Conservation (phyloP, 176 grass and related monocot species). For the Leersia perrieri region DNA sequence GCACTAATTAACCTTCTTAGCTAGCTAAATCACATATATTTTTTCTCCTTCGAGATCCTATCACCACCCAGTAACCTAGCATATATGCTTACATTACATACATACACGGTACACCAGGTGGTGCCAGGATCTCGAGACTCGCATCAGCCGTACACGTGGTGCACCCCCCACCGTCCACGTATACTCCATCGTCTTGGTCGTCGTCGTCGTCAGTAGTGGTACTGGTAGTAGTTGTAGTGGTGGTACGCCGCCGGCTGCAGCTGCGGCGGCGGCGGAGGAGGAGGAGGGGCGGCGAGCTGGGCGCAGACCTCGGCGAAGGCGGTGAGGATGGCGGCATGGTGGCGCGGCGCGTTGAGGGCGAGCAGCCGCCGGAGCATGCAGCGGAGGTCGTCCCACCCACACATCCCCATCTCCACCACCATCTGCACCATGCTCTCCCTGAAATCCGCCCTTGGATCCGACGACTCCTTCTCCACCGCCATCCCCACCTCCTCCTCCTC, state of each 20-base stretch:
- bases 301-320: slow-evolving; percentile 92
- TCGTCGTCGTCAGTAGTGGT: slow-evolving; percentile 37
- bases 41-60: slow-evolving; percentile 63
- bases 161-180: no score
- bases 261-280: slow-evolving; percentile 1
- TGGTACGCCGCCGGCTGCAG: slow-evolving; percentile 15
- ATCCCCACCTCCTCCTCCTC: slow-evolving; percentile 43
- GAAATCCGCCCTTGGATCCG: slow-evolving; percentile 78
- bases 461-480: slow-evolving; percentile 96
- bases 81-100: background rate
- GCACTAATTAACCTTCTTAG: background rate
- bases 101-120: slow-evolving; percentile 51
- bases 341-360: slow-evolving; percentile 83
- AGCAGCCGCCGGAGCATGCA: slow-evolving; percentile 87
- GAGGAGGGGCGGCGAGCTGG: slow-evolving; percentile 23
- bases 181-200: no score
- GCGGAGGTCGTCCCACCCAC: slow-evolving; percentile 79
- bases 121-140: slow-evolving; percentile 71
- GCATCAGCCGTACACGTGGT: background rate
- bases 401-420: slow-evolving; percentile 90
- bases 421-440: slow-evolving; percentile 89
- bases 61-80: slow-evolving; percentile 60
- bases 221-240: slow-evolving; percentile 42
- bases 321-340: slow-evolving; percentile 87
- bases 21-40: background rate